These are phyloP conservation scores for Scedosporium apiospermum DNA, from an alignment of 2,329 filamentous ascomycete genomes.

Conservation along the genomic window DNA sequence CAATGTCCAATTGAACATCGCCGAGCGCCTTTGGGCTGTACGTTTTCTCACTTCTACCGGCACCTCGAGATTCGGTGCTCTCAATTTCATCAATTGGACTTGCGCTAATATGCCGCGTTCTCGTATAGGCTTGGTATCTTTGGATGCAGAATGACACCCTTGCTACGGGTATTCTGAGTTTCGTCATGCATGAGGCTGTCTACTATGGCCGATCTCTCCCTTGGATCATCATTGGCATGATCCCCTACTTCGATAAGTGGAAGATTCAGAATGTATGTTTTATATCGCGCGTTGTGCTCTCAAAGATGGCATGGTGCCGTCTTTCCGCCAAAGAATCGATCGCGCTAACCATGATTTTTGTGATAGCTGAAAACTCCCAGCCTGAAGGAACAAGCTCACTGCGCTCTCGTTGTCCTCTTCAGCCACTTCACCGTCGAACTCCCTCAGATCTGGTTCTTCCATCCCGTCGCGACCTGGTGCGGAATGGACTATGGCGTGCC, in stretches of 20 bases:
- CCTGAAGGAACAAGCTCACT: constrained; percentile 88
- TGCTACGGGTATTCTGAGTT: constrained; percentile 95
- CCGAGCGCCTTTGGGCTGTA: constrained; percentile 83
- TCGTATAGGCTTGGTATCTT: constrained; percentile 69
- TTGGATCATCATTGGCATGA: constrained; percentile 84
- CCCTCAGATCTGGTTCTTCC: constrained; percentile 98
- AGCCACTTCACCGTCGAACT: constrained; percentile 97
- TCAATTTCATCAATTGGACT: constrained; percentile 7
- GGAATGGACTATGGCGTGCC: constrained; percentile 82
- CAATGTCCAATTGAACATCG: constrained; percentile 79
- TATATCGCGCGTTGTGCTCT: not conserved
- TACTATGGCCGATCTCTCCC: constrained; percentile 91
- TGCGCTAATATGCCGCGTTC: not conserved
- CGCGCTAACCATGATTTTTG: not conserved
- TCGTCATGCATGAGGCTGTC: constrained; percentile 84
- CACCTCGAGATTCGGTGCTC: not conserved
- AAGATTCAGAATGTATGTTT: constrained; percentile 77
- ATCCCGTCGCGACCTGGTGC: constrained; percentile 88
- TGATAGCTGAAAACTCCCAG: constrained; percentile 69
- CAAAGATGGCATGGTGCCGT: not conserved
- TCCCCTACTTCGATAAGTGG: constrained; percentile 83
- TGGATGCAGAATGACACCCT: constrained; percentile 98
- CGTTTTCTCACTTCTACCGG: constrained; percentile 23
- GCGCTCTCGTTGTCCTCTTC: constrained; percentile 83
- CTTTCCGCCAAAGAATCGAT: not conserved